These are phyloP conservation scores for Glycine latifolia DNA, from an alignment of 306 rosid genomes.

Conservation along the genomic window DNA sequence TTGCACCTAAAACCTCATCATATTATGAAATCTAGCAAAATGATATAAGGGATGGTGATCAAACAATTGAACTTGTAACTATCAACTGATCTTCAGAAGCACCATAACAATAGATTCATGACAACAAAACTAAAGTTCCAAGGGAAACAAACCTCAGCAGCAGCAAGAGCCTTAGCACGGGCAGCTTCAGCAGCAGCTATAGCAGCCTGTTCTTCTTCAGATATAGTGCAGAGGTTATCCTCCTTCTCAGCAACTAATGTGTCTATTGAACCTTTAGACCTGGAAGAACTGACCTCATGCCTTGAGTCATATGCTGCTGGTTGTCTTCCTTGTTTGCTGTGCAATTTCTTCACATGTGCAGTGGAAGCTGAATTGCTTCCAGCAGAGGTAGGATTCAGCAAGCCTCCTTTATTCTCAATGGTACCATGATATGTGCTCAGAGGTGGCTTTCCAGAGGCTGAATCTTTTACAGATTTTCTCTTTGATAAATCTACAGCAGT, in stretches of 20 bases:
- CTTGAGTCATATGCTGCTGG: constrained; percentile 46
- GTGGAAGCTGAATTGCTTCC: constrained; percentile 64
- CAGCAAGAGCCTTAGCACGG: constrained; percentile 92
- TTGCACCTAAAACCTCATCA: no score
- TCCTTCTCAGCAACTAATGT: constrained; percentile 53
- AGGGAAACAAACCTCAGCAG: constrained; percentile 85
- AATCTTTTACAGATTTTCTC: constrained; percentile 73
- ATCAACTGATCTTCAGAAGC: constrained; percentile 39
- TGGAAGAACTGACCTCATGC: constrained; percentile 67
- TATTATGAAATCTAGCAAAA: constrained; percentile 25
- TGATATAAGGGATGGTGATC: neutral
- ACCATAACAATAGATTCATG: constrained; percentile 20
- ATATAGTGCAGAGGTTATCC: constrained; percentile 53
- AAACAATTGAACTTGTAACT: constrained; percentile 23
- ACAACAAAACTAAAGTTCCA: constrained; percentile 29
- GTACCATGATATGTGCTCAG: constrained; percentile 65
- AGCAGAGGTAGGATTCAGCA: constrained; percentile 59
- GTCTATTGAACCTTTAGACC: constrained; percentile 68
- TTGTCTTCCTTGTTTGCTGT: constrained; percentile 62
- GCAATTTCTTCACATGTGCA: constrained; percentile 59
- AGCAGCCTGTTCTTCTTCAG: constrained; percentile 96
- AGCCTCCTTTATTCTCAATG: constrained; percentile 65
- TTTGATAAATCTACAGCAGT: constrained; percentile 67
- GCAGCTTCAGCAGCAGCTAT: constrained; percentile 98
- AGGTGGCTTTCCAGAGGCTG: constrained; percentile 86